Evolutionary conservation across 768 basidiomycete genomes (phyloP), one percentile per base, ranked within the genome.

Genomic region (Leccinum boreale): DNA sequence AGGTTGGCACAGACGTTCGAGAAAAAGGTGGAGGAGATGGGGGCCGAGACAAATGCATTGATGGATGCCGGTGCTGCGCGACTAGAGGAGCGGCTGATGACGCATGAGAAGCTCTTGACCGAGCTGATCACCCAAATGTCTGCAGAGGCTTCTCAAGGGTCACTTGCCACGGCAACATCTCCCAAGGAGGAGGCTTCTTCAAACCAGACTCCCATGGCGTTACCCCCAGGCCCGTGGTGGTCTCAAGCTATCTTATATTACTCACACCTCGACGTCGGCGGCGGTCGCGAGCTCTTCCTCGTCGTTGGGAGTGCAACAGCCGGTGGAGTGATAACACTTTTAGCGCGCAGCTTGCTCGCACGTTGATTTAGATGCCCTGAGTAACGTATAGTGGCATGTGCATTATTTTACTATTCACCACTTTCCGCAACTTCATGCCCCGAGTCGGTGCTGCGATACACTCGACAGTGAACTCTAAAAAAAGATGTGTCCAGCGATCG

Each of bases 1-100:
- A 78, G 86, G 65, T 75, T 99, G 68, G 90, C 92, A 7, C 84
- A 91, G 73, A 90, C 91, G 29, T 92, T 99, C 60, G 96, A 98
- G 76, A 83, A 79, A 67, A 89, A 93, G 74, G 84, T 96, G 33
- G 69, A 71, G 58, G 82, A 86, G 58, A 84, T 86, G 60, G 74
- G 78, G 45, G 57, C 50, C 1, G 72, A 73, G 62, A 73, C 69
- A 1, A 79, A 74, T 53, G 70, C 66, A 36, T 71, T 78, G 65
- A 65, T 89, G 55, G 78, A 79, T 56, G 74, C 71, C 6, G 81
- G 78, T 63, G 78, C 83, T 73, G 62, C 67, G 45, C 76, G 77
- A 56, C 74, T 90, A 55, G 73, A 76, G 11, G 68, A 74, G 46
- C 77, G 79, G 58, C 70, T 89, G 56, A 76, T 74, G 26, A 73